Evolutionary conservation across 2,329 filamentous ascomycete species (phyloP).

Genomic region (Fusarium sp.): DNA sequence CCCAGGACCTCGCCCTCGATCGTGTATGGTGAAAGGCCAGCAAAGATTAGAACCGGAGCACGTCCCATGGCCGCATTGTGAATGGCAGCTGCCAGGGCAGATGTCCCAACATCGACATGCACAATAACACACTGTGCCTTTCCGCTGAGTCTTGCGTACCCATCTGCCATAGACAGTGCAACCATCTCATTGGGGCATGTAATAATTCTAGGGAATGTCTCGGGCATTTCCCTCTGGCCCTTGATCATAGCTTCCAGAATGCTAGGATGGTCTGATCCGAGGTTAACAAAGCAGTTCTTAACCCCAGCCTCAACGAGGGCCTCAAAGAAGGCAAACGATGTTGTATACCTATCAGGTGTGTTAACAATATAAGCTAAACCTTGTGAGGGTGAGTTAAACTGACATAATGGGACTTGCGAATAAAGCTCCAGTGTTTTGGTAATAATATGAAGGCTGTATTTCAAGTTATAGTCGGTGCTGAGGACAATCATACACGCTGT

Average conservation of each 20-base stretch:
- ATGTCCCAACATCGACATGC: constrained; percentile 49
- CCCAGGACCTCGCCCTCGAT: constrained; percentile 49
- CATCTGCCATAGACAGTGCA: constrained; percentile 40
- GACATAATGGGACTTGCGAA: background rate
- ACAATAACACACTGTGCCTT: constrained; percentile 46
- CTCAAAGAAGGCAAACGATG: constrained; percentile 26
- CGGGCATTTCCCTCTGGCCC: constrained; percentile 32
- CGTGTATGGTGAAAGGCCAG: constrained; percentile 59
- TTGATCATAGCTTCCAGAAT: constrained; percentile 49
- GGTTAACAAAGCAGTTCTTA: constrained; percentile 64
- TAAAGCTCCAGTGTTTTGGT: background rate
- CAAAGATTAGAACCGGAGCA: constrained; percentile 56
- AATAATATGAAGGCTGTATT: too few relatives aligned
- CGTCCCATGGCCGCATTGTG: constrained; percentile 48
- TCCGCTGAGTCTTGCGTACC: constrained; percentile 48
- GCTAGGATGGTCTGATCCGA: constrained; percentile 62
- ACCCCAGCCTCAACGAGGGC: constrained; percentile 55
- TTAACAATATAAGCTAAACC: background rate
- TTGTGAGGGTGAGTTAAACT: too few relatives aligned
- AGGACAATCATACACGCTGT: too few relatives aligned
- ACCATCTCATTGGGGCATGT: constrained; percentile 52
- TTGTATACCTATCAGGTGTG: constrained; percentile 6
- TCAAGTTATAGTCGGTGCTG: too few relatives aligned
- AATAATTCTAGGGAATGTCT: constrained; percentile 35
- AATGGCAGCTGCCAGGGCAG: constrained; percentile 44